Conservation (phyloP, 495 filamentous ascomycete genomes). For the Cairneyella variabilis region DNA sequence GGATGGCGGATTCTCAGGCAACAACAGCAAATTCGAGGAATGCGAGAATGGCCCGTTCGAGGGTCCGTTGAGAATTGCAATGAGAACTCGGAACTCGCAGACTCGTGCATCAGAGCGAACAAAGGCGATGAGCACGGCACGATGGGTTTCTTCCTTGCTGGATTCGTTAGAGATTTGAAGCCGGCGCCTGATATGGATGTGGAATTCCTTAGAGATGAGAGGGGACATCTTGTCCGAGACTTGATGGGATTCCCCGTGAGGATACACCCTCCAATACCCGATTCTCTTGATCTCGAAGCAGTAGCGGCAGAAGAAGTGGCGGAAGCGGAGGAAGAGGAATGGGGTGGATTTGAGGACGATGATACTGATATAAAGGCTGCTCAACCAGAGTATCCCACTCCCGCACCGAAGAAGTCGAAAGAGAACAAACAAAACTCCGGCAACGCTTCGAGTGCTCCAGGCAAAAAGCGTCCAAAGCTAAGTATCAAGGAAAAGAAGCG, state of each 20-base stretch:
- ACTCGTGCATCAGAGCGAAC: slow-evolving; percentile 77
- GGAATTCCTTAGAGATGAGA: slow-evolving; percentile 19
- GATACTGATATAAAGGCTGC: neutral
- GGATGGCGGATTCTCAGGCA: slow-evolving; percentile 75
- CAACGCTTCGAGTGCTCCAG: slow-evolving; percentile 1
- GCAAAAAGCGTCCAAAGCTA: slow-evolving; percentile 9
- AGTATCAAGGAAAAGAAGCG: slow-evolving; percentile 15
- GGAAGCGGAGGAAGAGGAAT: slow-evolving; percentile 40
- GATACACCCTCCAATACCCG: neutral
- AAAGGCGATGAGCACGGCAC: slow-evolving; percentile 73
- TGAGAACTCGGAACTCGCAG: slow-evolving; percentile 47
- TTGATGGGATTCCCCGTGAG: slow-evolving; percentile 20
- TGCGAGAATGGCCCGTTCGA: slow-evolving; percentile 68
- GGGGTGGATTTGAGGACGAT: slow-evolving; percentile 47
- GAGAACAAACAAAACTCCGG: neutral
- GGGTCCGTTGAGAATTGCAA: slow-evolving; percentile 47
- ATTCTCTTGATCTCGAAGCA: no score
- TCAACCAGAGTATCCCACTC: neutral
- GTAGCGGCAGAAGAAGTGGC: no score
- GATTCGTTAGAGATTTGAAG: slow-evolving; percentile 38
- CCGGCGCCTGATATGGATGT: slow-evolving; percentile 2
- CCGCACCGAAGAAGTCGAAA: neutral
- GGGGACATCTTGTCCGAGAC: slow-evolving; percentile 25
- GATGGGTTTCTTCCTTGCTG: slow-evolving; percentile 51
- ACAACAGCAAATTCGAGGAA: slow-evolving; percentile 64